These are phyloP conservation scores for Penicillium psychrofluorescens DNA, from an alignment of 495 filamentous ascomycete genomes.

Conservation along the genomic window DNA sequence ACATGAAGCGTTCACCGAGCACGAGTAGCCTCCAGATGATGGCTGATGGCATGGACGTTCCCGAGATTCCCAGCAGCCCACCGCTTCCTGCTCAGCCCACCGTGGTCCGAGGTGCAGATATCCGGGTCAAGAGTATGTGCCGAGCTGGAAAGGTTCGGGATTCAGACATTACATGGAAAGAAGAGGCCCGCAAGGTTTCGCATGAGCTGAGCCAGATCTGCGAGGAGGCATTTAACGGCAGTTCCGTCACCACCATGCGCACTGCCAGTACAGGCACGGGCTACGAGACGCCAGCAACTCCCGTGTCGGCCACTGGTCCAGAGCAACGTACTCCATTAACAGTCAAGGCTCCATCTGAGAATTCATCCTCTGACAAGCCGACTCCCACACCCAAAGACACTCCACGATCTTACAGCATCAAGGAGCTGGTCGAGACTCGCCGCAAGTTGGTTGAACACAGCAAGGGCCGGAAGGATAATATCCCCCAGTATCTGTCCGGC, in stretches of 20 bases:
- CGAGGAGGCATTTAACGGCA: constrained; percentile 77
- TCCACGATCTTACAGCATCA: constrained; percentile 34
- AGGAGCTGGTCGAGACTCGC: constrained; percentile 50
- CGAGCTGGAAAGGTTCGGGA: constrained; percentile 34
- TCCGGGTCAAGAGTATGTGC: constrained; percentile 16
- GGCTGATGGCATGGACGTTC: constrained; percentile 9
- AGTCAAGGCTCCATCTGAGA: not conserved
- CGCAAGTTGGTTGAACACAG: constrained; percentile 44
- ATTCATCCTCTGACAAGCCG: not conserved
- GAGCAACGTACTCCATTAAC: constrained; percentile 12
- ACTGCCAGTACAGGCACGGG: constrained; percentile 36
- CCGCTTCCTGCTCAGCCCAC: constrained; percentile 33
- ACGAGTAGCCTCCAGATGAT: constrained; percentile 22
- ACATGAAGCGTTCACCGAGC: constrained; percentile 18
- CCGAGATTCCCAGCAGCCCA: constrained; percentile 24
- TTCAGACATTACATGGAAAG: constrained; percentile 45
- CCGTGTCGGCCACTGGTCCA: constrained; percentile 33
- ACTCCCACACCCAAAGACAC: constrained; percentile 2
- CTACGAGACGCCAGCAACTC: constrained; percentile 46
- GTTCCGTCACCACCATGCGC: constrained; percentile 46
- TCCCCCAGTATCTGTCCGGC: constrained; percentile 44
- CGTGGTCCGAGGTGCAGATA: constrained; percentile 25
- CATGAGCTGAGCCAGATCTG: constrained; percentile 60
- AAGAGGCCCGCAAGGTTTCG: constrained; percentile 59
- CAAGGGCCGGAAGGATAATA: constrained; percentile 25